A percentile compares a stretch with the other conserved stretches of the same genome.
These are phyloP conservation scores for Trichoderma hamatum DNA, from an alignment of 2,329 filamentous ascomycete genomes.

Conservation along the genomic window DNA sequence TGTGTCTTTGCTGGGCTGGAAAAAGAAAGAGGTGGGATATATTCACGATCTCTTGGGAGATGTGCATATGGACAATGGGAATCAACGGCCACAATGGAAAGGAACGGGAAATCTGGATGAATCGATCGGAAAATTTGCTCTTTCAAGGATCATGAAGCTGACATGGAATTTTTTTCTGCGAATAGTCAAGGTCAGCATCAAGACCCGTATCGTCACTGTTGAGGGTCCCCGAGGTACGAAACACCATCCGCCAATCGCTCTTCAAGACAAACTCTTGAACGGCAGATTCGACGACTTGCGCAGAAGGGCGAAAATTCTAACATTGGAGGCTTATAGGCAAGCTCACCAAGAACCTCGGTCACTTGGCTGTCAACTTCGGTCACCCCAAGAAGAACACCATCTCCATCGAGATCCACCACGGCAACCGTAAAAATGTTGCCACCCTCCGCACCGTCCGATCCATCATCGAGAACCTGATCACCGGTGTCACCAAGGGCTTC, in stretches of 20 bases:
- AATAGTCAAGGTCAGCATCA: constrained; percentile 96
- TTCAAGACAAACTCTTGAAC: constrained; percentile 4
- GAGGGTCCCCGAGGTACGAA: constrained; percentile 87
- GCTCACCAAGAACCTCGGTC: constrained; percentile 94
- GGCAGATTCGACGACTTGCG: background rate
- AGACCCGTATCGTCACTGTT: constrained; percentile 94
- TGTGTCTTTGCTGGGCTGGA: background rate
- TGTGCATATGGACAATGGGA: background rate
- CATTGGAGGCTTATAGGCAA: constrained; percentile 64
- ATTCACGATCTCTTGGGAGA: background rate
- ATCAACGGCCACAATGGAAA: background rate
- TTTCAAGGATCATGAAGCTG: constrained; percentile 16
- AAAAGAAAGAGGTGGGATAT: constrained; percentile 1
- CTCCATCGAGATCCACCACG: constrained; percentile 98
- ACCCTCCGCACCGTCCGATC: constrained; percentile 97
- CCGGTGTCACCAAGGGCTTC: constrained; percentile 98
- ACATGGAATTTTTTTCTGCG: constrained; percentile 38
- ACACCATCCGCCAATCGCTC: constrained; percentile 7
- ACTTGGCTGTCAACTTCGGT: constrained; percentile 95
- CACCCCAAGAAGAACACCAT: constrained; percentile 83
- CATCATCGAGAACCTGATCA: constrained; percentile 97
- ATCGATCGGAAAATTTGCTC: background rate
- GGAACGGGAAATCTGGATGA: background rate
- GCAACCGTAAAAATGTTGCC: constrained; percentile 95
- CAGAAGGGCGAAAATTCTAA: constrained; percentile 24